phyloP scores from a whole-genome alignment of 78 protist genomes.

The Acrasis kona region DNA sequence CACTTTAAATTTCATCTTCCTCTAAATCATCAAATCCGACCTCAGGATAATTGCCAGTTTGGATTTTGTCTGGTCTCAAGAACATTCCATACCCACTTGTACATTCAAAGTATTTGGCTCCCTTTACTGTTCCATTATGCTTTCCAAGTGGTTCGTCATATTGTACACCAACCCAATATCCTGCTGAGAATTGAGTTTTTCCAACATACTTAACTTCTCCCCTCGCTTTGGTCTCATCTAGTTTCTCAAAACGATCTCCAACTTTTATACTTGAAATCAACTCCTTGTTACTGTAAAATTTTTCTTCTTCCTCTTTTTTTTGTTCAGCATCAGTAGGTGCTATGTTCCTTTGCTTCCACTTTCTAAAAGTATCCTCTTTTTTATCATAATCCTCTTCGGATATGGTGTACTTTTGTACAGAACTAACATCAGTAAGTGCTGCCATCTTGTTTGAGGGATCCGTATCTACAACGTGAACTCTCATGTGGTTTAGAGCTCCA shows the following conservation, averaged over 20 bases:
- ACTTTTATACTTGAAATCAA: background rate
- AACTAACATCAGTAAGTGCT: slow-evolving; percentile 35
- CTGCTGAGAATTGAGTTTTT: slow-evolving; percentile 18
- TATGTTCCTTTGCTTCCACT: background rate
- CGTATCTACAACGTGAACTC: slow-evolving; percentile 49
- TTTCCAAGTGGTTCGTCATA: slow-evolving; percentile 73
- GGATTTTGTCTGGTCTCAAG: slow-evolving; percentile 30
- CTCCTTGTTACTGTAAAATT: background rate
- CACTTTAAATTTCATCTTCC: no score
- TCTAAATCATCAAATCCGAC: background rate
- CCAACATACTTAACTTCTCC: slow-evolving; percentile 59
- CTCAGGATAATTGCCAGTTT: slow-evolving; percentile 37
- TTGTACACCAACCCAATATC: slow-evolving; percentile 60
- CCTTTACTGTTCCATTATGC: slow-evolving; percentile 67
- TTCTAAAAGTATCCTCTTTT: slow-evolving; percentile 52
- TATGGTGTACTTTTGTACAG: slow-evolving; percentile 43
- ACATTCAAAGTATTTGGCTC: slow-evolving; percentile 49
- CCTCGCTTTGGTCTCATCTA: slow-evolving; percentile 26
- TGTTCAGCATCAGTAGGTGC: background rate
- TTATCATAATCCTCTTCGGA: slow-evolving; percentile 65
- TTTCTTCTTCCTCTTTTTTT: background rate
- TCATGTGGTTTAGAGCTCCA: slow-evolving; percentile 13
- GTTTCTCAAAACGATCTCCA: slow-evolving; percentile 32
- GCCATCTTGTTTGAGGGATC: slow-evolving; percentile 29
- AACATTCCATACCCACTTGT: slow-evolving; percentile 32